A percentile compares a stretch with the other conserved stretches of the same genome.
Evolutionary conservation across 805 yeast species (phyloP).

Genomic region (Barnettozyma salicaria): DNA sequence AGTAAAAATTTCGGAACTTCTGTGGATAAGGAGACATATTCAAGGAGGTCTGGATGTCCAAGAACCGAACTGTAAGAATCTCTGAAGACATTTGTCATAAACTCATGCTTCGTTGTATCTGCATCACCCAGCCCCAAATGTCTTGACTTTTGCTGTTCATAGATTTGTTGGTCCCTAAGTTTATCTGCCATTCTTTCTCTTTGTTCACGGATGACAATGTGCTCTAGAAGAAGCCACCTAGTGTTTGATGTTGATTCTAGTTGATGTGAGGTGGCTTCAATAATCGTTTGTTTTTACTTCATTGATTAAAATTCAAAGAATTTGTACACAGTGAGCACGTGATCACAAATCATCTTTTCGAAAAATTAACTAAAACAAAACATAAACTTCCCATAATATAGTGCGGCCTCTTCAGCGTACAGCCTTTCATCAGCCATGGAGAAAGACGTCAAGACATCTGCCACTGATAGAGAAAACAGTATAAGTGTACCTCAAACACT

Average conservation of each 20-base stretch:
- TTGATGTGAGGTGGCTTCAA: too few relatives aligned
- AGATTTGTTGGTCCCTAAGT: conserved; percentile 52
- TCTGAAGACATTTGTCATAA: conserved; percentile 58
- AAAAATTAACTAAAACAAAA: too few relatives aligned
- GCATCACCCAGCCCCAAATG: conserved; percentile 75
- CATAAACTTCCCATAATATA: too few relatives aligned
- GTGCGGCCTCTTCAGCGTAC: too few relatives aligned
- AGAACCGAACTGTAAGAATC: conserved; percentile 59
- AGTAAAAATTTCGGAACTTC: conserved; percentile 38
- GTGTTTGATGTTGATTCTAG: too few relatives aligned
- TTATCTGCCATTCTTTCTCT: conserved; percentile 48
- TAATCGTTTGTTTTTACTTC: too few relatives aligned
- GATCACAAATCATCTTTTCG: too few relatives aligned
- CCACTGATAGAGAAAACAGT: too few relatives aligned
- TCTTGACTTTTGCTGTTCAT: conserved; percentile 49
- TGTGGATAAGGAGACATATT: conserved; percentile 47
- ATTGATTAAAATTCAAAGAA: too few relatives aligned
- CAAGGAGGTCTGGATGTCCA: conserved; percentile 51
- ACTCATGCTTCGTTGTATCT: conserved; percentile 63
- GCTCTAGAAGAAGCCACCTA: too few relatives aligned
- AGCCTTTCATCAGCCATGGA: background rate
- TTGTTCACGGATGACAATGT: background rate
- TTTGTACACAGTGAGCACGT: too few relatives aligned
- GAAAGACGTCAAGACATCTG: background rate
- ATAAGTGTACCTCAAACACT: too few relatives aligned